Evolutionary conservation across 106 monocot genomes (phyloP).

Genomic region (Amphibolis antarctica): DNA sequence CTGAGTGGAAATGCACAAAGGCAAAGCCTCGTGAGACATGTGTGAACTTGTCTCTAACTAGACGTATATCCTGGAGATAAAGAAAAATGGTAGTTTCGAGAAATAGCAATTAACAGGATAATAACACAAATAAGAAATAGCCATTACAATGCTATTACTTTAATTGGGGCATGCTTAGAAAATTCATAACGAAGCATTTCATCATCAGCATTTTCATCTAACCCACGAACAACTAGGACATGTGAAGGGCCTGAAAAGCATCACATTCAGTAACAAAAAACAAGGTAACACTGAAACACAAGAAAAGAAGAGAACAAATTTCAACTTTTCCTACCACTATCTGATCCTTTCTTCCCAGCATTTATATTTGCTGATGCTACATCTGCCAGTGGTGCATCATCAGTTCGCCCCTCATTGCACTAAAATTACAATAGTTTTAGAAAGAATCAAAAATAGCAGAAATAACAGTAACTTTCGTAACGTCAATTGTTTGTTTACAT

Average conservation of each 20-base stretch:
- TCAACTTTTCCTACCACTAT: slow-evolving; percentile 36
- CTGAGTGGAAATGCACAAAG: slow-evolving; percentile 92
- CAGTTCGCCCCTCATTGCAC: slow-evolving; percentile 86
- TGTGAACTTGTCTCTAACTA: slow-evolving; percentile 95
- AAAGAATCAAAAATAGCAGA: neutral
- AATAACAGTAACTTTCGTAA: too few relatives aligned
- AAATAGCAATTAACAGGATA: neutral
- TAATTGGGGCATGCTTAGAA: slow-evolving; percentile 93
- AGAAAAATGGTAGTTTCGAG: neutral
- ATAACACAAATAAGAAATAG: neutral
- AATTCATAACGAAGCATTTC: slow-evolving; percentile 99
- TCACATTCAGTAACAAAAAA: neutral
- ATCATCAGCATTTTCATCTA: slow-evolving; percentile 99
- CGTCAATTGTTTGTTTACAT: too few relatives aligned
- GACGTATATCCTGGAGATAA: slow-evolving; percentile 70
- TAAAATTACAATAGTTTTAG: slow-evolving; percentile 9
- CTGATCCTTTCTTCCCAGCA: slow-evolving; percentile 63
- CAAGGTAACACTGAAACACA: neutral
- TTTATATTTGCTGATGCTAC: slow-evolving; percentile 38
- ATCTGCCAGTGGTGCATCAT: slow-evolving; percentile 84
- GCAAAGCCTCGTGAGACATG: slow-evolving; percentile 97
- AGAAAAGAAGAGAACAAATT: neutral
- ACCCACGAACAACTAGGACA: slow-evolving; percentile 94
- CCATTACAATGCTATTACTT: slow-evolving; percentile 22
- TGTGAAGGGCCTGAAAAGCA: slow-evolving; percentile 70